A percentile compares a stretch with the other conserved stretches of the same genome.
These are phyloP conservation scores for Dacryopinax primogenitus DNA, from an alignment of 768 basidiomycete genomes.

Conservation along the genomic window DNA sequence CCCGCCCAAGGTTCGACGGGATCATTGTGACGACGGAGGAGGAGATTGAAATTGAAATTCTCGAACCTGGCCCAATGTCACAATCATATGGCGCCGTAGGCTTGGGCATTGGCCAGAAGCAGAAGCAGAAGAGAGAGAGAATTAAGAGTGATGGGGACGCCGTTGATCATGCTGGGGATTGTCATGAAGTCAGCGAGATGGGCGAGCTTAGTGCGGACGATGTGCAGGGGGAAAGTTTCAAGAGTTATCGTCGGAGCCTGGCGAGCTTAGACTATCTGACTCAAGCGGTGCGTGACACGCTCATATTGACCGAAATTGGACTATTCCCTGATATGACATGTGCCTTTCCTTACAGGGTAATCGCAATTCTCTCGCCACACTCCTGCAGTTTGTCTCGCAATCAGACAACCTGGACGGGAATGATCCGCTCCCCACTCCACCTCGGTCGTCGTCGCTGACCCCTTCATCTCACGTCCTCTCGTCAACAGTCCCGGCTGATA, in stretches of 20 bases:
- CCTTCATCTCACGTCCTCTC: neutral
- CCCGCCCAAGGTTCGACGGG: neutral
- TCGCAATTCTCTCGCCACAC: neutral
- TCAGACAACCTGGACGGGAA: neutral
- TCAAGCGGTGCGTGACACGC: neutral
- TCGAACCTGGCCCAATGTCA: neutral
- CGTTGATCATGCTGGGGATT: neutral
- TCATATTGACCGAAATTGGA: neutral
- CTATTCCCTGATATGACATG: neutral
- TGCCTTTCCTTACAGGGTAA: neutral
- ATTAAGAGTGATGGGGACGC: neutral
- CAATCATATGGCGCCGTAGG: neutral
- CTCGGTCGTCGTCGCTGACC: neutral
- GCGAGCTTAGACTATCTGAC: conserved; percentile 4
- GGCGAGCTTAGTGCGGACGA: neutral
- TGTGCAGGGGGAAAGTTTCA: neutral
- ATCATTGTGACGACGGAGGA: neutral
- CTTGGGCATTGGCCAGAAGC: neutral
- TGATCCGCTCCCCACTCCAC: neutral
- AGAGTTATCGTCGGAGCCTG: neutral
- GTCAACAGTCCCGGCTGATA: neutral
- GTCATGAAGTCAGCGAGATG: neutral
- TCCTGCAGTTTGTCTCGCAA: neutral
- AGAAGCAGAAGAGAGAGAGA: neutral
- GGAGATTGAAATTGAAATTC: neutral